These are phyloP conservation scores for Starmerella sirachaensis DNA, from an alignment of 805 yeast species.

Conservation along the genomic window DNA sequence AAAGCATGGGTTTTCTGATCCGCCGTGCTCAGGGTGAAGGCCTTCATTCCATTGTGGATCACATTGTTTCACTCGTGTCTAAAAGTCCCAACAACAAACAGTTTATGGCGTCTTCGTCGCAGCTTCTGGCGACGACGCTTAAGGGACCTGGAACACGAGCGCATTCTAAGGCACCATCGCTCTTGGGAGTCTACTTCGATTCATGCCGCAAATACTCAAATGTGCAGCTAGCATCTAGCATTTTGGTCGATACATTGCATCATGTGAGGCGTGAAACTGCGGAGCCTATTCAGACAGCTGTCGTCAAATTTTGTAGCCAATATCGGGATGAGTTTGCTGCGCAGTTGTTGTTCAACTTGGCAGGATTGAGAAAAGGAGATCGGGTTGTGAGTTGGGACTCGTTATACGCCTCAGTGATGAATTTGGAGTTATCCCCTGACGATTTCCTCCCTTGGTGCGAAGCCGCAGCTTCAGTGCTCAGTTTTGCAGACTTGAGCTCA, in stretches of 20 bases:
- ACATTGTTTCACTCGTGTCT: conserved; percentile 26
- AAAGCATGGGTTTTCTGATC: conserved; percentile 73
- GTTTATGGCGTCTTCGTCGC: conserved; percentile 47
- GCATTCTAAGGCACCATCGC: conserved; percentile 55
- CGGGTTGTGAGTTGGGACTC: conserved; percentile 29
- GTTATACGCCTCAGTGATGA: conserved; percentile 6
- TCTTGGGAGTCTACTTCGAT: conserved; percentile 30
- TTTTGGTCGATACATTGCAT: conserved; percentile 26
- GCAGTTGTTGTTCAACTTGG: conserved; percentile 22
- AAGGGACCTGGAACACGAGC: conserved; percentile 58
- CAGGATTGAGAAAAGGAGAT: conserved; percentile 31
- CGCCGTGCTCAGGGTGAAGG: conserved; percentile 48
- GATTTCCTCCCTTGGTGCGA: conserved; percentile 7
- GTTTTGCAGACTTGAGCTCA: conserved; percentile 18
- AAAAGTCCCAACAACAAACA: conserved; percentile 32
- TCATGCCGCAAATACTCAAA: conserved; percentile 3
- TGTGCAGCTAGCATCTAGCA: conserved; percentile 2
- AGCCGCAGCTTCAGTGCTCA: conserved; percentile 14
- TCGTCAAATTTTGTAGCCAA: background rate
- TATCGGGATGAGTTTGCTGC: conserved; percentile 5
- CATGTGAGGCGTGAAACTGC: conserved; percentile 27
- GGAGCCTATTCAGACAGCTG: conserved; percentile 20
- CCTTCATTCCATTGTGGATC: conserved; percentile 37
- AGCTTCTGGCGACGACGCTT: conserved; percentile 60
- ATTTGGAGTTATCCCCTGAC: background rate